Conservation (phyloP, 768 basidiomycete genomes). For the Kwoniella dendrophila region DNA sequence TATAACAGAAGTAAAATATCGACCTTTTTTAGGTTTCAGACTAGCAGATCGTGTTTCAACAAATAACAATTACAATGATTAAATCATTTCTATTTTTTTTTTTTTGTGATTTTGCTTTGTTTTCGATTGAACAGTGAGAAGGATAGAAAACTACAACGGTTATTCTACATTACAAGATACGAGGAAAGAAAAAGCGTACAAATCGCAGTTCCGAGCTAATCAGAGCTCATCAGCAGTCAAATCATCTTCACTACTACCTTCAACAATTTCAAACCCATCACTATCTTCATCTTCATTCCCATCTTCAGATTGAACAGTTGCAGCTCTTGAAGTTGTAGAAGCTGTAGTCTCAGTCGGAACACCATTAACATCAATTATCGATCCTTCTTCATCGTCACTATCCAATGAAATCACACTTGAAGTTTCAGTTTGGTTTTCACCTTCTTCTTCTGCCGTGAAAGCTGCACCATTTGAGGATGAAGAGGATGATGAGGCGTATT, state of each 20-base stretch:
- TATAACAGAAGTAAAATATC: too few species aligned
- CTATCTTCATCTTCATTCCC: constrained; percentile 19
- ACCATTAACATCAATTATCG: constrained; percentile 53
- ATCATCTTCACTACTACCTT: constrained; percentile 36
- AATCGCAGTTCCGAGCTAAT: neutral
- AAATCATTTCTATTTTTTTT: too few species aligned
- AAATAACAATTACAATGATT: too few species aligned
- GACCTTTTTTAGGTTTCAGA: too few species aligned
- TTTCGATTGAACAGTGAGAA: too few species aligned
- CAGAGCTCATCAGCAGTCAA: constrained; percentile 28
- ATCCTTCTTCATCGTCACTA: constrained; percentile 8
- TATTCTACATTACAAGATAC: neutral
- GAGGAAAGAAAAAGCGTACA: too few species aligned
- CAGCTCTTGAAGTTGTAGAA: constrained; percentile 14
- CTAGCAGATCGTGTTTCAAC: too few species aligned
- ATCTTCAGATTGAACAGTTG: constrained; percentile 9
- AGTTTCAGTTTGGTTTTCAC: constrained; percentile 22
- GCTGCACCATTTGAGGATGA: neutral
- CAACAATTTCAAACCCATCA: constrained; percentile 43
- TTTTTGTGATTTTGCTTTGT: too few species aligned
- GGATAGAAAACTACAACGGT: too few species aligned
- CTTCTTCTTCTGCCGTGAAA: constrained; percentile 11
- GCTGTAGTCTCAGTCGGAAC: constrained; percentile 56
- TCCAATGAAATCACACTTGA: constrained; percentile 20
- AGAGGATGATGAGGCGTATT: neutral